phyloP scores from a whole-genome alignment of 768 basidiomycete genomes.

The Tricholoma bakamatsutake region DNA sequence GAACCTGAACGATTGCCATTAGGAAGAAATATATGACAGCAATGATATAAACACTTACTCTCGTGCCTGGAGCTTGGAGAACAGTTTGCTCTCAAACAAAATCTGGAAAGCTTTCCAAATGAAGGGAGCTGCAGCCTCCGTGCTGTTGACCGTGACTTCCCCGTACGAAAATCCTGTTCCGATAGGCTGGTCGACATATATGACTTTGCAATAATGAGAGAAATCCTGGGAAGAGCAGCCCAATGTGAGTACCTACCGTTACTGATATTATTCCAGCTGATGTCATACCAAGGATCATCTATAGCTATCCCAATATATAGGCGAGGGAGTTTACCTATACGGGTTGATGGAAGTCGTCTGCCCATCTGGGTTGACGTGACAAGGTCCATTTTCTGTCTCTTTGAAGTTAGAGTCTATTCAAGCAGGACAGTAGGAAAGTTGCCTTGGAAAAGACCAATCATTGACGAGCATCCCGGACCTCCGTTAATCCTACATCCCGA shows the following conservation, averaged over 20 bases:
- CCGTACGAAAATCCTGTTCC: constrained; percentile 63
- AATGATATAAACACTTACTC: constrained; percentile 32
- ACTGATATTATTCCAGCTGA: constrained; percentile 62
- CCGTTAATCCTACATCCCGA: constrained; percentile 45
- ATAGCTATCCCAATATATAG: neutral
- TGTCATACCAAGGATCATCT: neutral
- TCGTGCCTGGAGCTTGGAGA: constrained; percentile 44
- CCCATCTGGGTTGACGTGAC: constrained; percentile 49
- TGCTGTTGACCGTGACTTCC: constrained; percentile 50
- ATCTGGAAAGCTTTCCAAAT: constrained; percentile 63
- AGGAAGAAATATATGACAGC: neutral
- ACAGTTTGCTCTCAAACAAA: constrained; percentile 50
- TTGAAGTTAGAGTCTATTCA: neutral
- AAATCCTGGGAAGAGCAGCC: neutral
- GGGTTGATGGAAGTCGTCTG: constrained; percentile 51
- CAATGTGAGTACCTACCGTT: constrained; percentile 40
- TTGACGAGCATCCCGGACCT: constrained; percentile 57
- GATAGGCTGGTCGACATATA: constrained; percentile 68
- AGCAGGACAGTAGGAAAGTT: neutral
- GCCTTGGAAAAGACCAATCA: constrained; percentile 66
- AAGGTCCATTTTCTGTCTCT: constrained; percentile 57
- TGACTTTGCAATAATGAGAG: constrained; percentile 35
- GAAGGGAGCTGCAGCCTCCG: constrained; percentile 46
- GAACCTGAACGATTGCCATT: constrained; percentile 33
- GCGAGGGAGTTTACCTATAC: constrained; percentile 37